Conservation (phyloP, 1,284 basidiomycete species). For the Microbotryum silenes-acaulis region DNA sequence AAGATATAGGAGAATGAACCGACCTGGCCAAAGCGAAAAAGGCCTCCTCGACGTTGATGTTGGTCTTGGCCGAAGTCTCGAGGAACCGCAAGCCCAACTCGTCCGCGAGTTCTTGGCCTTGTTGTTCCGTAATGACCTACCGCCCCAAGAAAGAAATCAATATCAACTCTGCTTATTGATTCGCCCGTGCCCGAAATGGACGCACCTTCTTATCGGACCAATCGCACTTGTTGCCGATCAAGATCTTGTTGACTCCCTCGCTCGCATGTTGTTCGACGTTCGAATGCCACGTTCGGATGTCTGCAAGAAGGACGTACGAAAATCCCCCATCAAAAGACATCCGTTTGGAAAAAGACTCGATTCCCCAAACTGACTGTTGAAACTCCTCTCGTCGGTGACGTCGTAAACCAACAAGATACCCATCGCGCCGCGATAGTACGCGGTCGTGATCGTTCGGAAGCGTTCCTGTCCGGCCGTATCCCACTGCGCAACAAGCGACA, state of each 20-base stretch:
- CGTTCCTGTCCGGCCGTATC: slow-evolving; percentile 99
- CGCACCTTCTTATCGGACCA: slow-evolving; percentile 85
- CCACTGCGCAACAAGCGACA: slow-evolving; percentile 50
- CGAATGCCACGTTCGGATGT: slow-evolving; percentile 97
- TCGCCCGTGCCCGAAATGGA: background rate
- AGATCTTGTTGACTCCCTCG: slow-evolving; percentile 97
- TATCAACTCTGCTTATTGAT: too few relatives aligned
- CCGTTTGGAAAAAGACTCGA: background rate
- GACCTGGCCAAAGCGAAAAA: slow-evolving; percentile 96
- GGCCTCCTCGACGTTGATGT: slow-evolving; percentile 96
- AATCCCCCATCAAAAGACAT: background rate
- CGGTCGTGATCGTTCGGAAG: slow-evolving; percentile 97
- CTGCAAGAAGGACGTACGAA: slow-evolving; percentile 45
- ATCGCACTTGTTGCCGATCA: slow-evolving; percentile 98
- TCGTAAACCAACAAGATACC: slow-evolving; percentile 98
- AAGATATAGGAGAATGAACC: slow-evolving; percentile 36
- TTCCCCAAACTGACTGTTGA: slow-evolving; percentile 66
- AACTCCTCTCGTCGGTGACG: slow-evolving; percentile 95
- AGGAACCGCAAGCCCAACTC: slow-evolving; percentile 92
- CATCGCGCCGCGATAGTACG: slow-evolving; percentile 99
- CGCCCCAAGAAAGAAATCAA: too few relatives aligned
- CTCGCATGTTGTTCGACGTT: slow-evolving; percentile 99
- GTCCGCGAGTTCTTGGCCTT: slow-evolving; percentile 60
- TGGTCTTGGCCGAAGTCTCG: slow-evolving; percentile 96
- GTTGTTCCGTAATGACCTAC: slow-evolving; percentile 70